These are phyloP conservation scores for Crataegus laevigata DNA, from an alignment of 306 rosid genomes.

Conservation along the genomic window DNA sequence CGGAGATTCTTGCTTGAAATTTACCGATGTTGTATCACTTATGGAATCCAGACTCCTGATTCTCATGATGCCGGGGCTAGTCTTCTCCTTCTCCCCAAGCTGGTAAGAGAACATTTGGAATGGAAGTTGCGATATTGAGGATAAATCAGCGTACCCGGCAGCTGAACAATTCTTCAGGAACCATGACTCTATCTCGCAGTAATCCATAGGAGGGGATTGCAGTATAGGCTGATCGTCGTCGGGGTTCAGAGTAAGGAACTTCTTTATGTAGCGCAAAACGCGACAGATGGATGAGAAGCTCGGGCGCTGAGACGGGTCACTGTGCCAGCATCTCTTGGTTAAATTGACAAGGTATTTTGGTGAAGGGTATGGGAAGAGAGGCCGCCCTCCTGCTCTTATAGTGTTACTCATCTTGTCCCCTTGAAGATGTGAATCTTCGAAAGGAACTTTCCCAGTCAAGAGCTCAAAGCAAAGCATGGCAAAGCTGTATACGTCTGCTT, in stretches of 20 bases:
- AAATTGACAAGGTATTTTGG: constrained; percentile 78
- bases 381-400: constrained; percentile 81
- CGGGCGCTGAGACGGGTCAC: constrained; percentile 66
- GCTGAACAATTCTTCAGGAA: constrained; percentile 39
- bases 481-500: constrained; percentile 83
- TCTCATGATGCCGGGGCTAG: constrained; percentile 15
- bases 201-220: constrained; percentile 53
- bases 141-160: constrained; percentile 17
- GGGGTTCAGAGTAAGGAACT: constrained; percentile 59
- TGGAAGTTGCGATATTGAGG: constrained; percentile 56
- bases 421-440: constrained; percentile 69
- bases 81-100: constrained; percentile 61
- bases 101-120: constrained; percentile 74
- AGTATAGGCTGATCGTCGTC: constrained; percentile 35
- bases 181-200: constrained; percentile 52
- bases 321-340: constrained; percentile 82
- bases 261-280: constrained; percentile 64
- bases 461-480: constrained; percentile 87
- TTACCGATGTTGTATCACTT: constrained; percentile 17
- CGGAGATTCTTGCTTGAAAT: constrained; percentile 15
- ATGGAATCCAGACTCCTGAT: constrained; percentile 24
- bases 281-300: constrained; percentile 83
- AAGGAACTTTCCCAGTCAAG: constrained; percentile 84
- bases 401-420: constrained; percentile 60
- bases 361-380: constrained; percentile 71